Evolutionary conservation across 202 grass and related monocot species (phyloP), one percentile per base, ranked within the genome.

Genomic region (Eragrostis tef): DNA sequence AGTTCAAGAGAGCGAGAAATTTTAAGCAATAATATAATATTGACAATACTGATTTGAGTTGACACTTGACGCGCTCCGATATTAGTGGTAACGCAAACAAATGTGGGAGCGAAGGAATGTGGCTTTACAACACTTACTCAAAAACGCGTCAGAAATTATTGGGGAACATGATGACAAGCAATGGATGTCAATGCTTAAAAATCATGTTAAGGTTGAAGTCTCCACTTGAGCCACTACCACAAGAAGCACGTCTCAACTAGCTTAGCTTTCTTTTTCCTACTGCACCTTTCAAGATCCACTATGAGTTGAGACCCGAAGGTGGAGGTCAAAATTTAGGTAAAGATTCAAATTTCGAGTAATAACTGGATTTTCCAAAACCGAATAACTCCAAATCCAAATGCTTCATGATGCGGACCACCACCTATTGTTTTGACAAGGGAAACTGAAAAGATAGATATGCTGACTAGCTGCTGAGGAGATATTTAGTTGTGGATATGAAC

Each of bases 341-440:
- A 71, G 70, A 56, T 85, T 81, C 77, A 85, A 77, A 59, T 3
- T 42, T 41, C n/a, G n/a, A 77, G 57, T 58, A 58, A 65, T 58
- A 50, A 66, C 57, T 6, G 24, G 9, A 53, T 56, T 64, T 56
- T 64, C 47, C 19, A 0, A 65, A 82, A 72, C 75, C 16, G 56
- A 66, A 66, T 89, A 85, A 63, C 79, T 77, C 77, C 87, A 81
- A 81, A 81, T n/a, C 31, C 10, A 70, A 81, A 77, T 58, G 81
- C 56, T 10, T 51, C 22, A 36, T 85, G 87, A 85, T 89, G 87
- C 36, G 77, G 87, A 89, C 82, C 77, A 85, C 82, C 77, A 71
- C 20, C 17, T 16, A 41, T 77, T 85, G 77, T 85, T 85, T 85
- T 85, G 81, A 47, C 81, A 84, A 47, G 76, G 44, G 63, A 54